Percentiles rank a stretch among this genome's conserved stretches.
These are phyloP conservation scores for Cystodermella granulosa DNA, from an alignment of 1,284 basidiomycete species.

Conservation along the genomic window DNA sequence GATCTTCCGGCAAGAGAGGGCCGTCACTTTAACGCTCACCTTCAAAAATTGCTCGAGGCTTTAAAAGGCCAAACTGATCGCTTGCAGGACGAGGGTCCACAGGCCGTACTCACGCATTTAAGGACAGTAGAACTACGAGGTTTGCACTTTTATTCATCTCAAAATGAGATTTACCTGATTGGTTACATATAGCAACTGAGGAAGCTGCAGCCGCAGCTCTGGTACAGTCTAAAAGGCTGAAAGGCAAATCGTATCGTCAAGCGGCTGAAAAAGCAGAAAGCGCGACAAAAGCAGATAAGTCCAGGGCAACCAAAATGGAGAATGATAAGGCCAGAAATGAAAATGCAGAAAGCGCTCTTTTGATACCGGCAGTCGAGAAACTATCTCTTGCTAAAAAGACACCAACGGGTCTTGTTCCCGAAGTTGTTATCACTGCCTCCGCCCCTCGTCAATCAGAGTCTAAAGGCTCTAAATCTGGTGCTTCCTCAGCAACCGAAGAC, in stretches of 20 bases:
- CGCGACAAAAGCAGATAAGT: conserved; percentile 10
- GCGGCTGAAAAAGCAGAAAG: conserved; percentile 42
- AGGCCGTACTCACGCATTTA: conserved; percentile 58
- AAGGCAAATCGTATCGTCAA: conserved; percentile 65
- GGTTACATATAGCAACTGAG: conserved; percentile 38
- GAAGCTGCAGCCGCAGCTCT: conserved; percentile 46
- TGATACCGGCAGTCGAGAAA: conserved; percentile 5
- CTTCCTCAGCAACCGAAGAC: conserved; percentile 8
- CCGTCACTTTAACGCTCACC: conserved; percentile 80
- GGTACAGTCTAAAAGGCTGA: conserved; percentile 59
- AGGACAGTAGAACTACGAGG: conserved; percentile 55
- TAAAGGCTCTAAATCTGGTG: conserved; percentile 11
- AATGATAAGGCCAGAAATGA: conserved; percentile 9
- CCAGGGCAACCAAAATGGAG: too few species aligned
- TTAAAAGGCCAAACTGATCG: conserved; percentile 65
- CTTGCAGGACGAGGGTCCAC: conserved; percentile 58
- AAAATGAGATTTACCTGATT: conserved; percentile 4
- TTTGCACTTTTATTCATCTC: conserved; percentile 29
- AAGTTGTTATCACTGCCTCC: conserved; percentile 48
- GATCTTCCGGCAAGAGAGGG: conserved; percentile 67
- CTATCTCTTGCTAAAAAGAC: conserved; percentile 27
- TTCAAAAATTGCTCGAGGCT: conserved; percentile 58
- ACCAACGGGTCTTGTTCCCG: conserved; percentile 44
- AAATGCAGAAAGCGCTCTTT: conserved; percentile 7
- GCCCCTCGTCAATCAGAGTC: conserved; percentile 18